These are phyloP conservation scores for Daldinia eschscholtzii DNA, from an alignment of 2,329 filamentous ascomycete genomes.

Conservation along the genomic window DNA sequence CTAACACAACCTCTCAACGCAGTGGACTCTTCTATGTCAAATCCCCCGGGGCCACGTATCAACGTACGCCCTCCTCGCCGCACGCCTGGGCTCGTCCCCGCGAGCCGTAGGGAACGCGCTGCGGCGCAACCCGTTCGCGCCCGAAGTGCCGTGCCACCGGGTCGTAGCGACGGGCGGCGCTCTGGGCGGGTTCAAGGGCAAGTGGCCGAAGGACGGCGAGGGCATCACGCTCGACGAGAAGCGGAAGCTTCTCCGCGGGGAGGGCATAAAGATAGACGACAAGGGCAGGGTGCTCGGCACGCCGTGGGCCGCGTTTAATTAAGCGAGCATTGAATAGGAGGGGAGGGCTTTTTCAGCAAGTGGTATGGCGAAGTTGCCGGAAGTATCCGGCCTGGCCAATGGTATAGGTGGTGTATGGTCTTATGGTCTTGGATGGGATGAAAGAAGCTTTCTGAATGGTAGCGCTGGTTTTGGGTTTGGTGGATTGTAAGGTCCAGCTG, in stretches of 20 bases:
- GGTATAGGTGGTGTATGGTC: not conserved
- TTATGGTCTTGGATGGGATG: not conserved
- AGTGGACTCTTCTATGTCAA: slow-evolving; percentile 78
- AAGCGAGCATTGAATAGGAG: not conserved
- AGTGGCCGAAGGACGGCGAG: slow-evolving; percentile 71
- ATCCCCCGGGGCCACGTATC: slow-evolving; percentile 81
- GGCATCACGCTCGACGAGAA: slow-evolving; percentile 75
- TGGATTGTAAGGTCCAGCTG: not conserved
- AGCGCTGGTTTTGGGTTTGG: not conserved
- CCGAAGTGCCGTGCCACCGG: slow-evolving; percentile 79
- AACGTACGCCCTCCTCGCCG: slow-evolving; percentile 80
- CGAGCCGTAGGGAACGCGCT: slow-evolving; percentile 62
- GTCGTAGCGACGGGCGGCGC: slow-evolving; percentile 79
- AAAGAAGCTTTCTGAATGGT: not conserved
- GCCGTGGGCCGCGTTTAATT: slow-evolving; percentile 62
- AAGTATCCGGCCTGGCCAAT: not conserved
- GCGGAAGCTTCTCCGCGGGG: slow-evolving; percentile 68
- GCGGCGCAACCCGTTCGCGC: slow-evolving; percentile 84
- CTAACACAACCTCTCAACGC: slow-evolving; percentile 6
- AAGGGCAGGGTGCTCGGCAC: slow-evolving; percentile 71
- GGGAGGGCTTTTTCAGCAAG: not conserved
- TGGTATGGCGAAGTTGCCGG: not conserved
- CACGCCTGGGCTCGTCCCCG: slow-evolving; percentile 56
- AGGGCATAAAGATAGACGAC: slow-evolving; percentile 74
- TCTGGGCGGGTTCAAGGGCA: slow-evolving; percentile 79